A percentile compares a stretch with the other conserved stretches of the same genome.
These are phyloP conservation scores for Trichoderma oligosporum DNA, from an alignment of 2,329 filamentous ascomycete species.

Conservation along the genomic window DNA sequence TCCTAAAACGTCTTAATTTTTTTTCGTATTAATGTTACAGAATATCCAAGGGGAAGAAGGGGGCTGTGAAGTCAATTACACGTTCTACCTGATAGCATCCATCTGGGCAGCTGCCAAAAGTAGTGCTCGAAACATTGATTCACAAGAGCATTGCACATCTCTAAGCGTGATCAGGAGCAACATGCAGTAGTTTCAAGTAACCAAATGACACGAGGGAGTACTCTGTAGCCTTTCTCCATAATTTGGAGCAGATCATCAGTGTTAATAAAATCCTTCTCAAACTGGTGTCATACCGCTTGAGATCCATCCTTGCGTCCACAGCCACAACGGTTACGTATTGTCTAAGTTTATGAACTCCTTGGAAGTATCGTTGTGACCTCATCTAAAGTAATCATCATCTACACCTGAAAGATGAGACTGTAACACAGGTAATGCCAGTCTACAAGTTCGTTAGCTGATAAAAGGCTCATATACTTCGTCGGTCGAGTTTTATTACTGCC, in stretches of 20 bases:
- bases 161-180: neutral
- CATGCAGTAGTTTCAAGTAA: constrained; percentile 1
- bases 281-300: neutral
- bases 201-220: neutral
- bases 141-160: too few relatives aligned
- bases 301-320: constrained; percentile 11
- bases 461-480: too few relatives aligned
- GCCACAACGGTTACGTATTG: constrained; percentile 9
- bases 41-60: neutral
- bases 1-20: neutral
- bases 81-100: neutral
- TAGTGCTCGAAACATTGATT: too few relatives aligned
- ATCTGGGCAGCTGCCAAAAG: neutral
- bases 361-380: neutral
- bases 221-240: neutral
- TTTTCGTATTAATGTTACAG: neutral
- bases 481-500: too few relatives aligned
- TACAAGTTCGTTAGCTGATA: too few relatives aligned
- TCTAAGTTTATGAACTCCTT: too few relatives aligned
- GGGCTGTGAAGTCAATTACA: neutral
- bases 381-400: too few relatives aligned
- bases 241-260: neutral
- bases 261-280: neutral
- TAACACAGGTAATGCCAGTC: too few relatives aligned
- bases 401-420: too few relatives aligned